Conservation (phyloP, 2,329 filamentous ascomycete genomes). For the Immersiporthe knoxdaviesiana region DNA sequence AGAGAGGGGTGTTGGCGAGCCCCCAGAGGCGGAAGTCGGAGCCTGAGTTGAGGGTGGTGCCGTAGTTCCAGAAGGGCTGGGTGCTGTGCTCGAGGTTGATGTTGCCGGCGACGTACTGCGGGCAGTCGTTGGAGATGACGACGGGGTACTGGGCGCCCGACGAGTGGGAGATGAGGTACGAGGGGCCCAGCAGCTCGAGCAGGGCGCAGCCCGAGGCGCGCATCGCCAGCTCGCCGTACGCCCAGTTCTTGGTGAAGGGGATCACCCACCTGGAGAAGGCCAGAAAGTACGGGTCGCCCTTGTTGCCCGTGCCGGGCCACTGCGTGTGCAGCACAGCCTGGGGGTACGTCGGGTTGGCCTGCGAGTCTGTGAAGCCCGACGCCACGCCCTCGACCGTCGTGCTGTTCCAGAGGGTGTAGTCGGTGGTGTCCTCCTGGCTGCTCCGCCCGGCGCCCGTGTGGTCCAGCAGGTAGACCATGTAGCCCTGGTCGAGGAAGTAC, state of each 20-base stretch:
- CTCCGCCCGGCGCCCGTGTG: constrained; percentile 41
- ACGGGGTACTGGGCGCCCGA: constrained; percentile 34
- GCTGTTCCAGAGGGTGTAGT: constrained; percentile 34
- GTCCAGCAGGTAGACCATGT: constrained; percentile 46
- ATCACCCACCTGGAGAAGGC: constrained; percentile 49
- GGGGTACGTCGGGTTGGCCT: constrained; percentile 37
- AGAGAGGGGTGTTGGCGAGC: constrained; percentile 36
- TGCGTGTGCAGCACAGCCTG: constrained; percentile 40
- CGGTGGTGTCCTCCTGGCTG: constrained; percentile 36
- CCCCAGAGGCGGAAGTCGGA: constrained; percentile 32
- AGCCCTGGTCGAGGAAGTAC: constrained; percentile 45
- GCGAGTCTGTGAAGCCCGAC: constrained; percentile 35
- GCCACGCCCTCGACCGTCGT: constrained; percentile 35
- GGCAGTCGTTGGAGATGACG: constrained; percentile 35
- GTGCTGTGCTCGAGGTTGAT: constrained; percentile 40
- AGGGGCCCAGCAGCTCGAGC: constrained; percentile 34
- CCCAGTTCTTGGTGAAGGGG: constrained; percentile 37
- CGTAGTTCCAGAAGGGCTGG: constrained; percentile 36
- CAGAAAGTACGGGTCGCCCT: constrained; percentile 52
- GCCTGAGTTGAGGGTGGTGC: constrained; percentile 23
- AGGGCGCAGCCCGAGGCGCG: constrained; percentile 34
- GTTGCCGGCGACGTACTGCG: constrained; percentile 36
- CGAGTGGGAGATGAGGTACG: constrained; percentile 39
- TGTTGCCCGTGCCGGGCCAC: constrained; percentile 39
- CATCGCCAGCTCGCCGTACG: constrained; percentile 32